These are phyloP conservation scores for Rhizopus stolonifer DNA, from an alignment of 371 early-diverging fungal species.

Conservation along the genomic window DNA sequence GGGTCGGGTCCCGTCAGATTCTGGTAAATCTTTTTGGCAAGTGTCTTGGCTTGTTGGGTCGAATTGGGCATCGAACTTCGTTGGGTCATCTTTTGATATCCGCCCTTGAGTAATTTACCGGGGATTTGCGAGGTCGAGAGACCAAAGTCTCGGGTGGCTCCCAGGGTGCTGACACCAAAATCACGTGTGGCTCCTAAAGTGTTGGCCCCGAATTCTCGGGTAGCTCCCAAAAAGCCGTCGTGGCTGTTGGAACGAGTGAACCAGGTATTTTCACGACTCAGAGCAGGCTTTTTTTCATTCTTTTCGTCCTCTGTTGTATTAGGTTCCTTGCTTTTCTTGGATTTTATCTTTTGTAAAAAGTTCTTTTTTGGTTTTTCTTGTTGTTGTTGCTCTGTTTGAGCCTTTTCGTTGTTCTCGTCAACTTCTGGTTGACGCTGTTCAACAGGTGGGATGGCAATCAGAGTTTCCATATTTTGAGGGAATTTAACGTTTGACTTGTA, in stretches of 20 bases:
- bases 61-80: conserved; percentile 11
- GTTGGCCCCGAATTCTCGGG: background rate
- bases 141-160: conserved; percentile 21
- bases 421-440: conserved; percentile 20
- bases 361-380: background rate
- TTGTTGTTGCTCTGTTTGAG: background rate
- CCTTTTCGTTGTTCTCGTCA: no score
- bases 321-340: background rate
- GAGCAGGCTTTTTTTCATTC: background rate
- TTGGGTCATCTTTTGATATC: conserved; percentile 24
- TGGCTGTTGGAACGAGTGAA: conserved; percentile 25
- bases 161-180: conserved; percentile 8
- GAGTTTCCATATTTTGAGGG: conserved; percentile 31
- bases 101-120: conserved; percentile 35
- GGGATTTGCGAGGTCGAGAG: conserved; percentile 22
- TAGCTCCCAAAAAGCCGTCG: background rate
- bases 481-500: conserved; percentile 28
- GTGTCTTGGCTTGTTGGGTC: conserved; percentile 43
- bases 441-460: conserved; percentile 30
- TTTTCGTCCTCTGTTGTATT: background rate
- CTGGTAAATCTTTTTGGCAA: conserved; percentile 52
- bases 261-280: conserved; percentile 22
- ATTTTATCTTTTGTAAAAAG: conserved; percentile 1
- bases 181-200: background rate
- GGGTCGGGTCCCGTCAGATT: conserved; percentile 33